Conservation (phyloP, 139 green algal genomes). For the Coccomyxa sp. region DNA sequence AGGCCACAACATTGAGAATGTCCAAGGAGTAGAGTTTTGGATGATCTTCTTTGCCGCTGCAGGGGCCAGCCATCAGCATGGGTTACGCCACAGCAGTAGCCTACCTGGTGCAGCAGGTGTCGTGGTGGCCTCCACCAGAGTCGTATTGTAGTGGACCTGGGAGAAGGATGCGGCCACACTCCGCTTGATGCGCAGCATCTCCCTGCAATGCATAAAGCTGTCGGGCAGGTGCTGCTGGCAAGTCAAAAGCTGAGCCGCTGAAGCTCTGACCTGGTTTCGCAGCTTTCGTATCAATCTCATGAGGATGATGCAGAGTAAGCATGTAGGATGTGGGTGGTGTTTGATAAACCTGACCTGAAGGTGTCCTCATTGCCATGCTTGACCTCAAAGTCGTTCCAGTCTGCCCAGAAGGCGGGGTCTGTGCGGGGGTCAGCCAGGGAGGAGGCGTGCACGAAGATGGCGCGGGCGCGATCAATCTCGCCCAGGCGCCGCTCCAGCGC, state of each 20-base stretch:
- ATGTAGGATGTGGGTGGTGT: no score
- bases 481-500: slow-evolving; percentile 63
- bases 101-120: background rate
- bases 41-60: background rate
- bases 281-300: no score
- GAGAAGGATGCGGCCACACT: slow-evolving; percentile 76
- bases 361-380: slow-evolving; percentile 92
- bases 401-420: slow-evolving; percentile 79
- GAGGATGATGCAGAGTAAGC: no score
- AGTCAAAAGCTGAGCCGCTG: no score
- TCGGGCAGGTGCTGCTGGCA: no score
- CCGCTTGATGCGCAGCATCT: slow-evolving; percentile 98
- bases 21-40: no score
- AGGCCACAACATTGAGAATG: background rate
- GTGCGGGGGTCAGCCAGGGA: slow-evolving; percentile 46
- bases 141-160: slow-evolving; percentile 82
- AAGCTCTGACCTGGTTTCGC: no score
- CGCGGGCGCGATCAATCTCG: slow-evolving; percentile 93
- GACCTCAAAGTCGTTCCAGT: slow-evolving; percentile 93
- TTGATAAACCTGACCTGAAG: background rate
- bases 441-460: slow-evolving; percentile 83
- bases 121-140: slow-evolving; percentile 59
- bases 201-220: slow-evolving; percentile 62
- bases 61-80: no score
- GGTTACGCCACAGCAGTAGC: no score